A percentile compares a stretch with the other conserved stretches of the same genome.
These are phyloP conservation scores for Caloboletus firmus DNA, from an alignment of 1,284 basidiomycete species.

Conservation along the genomic window DNA sequence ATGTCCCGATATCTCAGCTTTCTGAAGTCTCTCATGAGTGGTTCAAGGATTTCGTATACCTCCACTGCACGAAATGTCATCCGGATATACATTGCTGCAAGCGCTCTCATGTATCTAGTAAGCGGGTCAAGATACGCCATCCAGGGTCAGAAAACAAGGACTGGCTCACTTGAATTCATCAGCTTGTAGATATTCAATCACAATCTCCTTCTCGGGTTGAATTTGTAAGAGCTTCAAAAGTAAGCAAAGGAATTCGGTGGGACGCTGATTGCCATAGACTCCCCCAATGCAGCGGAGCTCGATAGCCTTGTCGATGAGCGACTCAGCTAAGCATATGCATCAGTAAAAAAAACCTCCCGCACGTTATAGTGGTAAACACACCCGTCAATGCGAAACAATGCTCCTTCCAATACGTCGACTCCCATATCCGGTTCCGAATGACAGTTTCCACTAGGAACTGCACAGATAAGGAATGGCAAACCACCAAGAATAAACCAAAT, in stretches of 20 bases:
- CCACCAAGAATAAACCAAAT: neutral
- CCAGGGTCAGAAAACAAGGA: neutral
- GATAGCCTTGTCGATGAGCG: constrained; percentile 90
- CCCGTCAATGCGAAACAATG: constrained; percentile 92
- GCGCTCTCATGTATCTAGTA: constrained; percentile 84
- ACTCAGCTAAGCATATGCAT: constrained; percentile 65
- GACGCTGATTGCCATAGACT: constrained; percentile 89
- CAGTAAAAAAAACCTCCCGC: neutral
- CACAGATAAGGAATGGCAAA: constrained; percentile 31
- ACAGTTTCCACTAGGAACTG: constrained; percentile 97
- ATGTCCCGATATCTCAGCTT: constrained; percentile 84
- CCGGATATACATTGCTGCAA: constrained; percentile 93
- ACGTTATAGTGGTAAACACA: constrained; percentile 32
- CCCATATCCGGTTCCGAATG: constrained; percentile 95
- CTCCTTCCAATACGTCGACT: constrained; percentile 95
- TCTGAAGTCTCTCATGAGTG: constrained; percentile 89
- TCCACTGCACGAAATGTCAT: constrained; percentile 91
- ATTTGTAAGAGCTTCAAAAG: constrained; percentile 94
- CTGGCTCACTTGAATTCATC: constrained; percentile 95
- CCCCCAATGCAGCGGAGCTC: constrained; percentile 86
- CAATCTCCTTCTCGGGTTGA: constrained; percentile 95
- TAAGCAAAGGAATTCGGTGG: constrained; percentile 90
- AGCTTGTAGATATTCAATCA: constrained; percentile 91
- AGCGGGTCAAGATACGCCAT: neutral
- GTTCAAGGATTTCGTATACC: constrained; percentile 92